Conservation (phyloP, 495 filamentous ascomycete species). For the Trichoderma erinaceum region DNA sequence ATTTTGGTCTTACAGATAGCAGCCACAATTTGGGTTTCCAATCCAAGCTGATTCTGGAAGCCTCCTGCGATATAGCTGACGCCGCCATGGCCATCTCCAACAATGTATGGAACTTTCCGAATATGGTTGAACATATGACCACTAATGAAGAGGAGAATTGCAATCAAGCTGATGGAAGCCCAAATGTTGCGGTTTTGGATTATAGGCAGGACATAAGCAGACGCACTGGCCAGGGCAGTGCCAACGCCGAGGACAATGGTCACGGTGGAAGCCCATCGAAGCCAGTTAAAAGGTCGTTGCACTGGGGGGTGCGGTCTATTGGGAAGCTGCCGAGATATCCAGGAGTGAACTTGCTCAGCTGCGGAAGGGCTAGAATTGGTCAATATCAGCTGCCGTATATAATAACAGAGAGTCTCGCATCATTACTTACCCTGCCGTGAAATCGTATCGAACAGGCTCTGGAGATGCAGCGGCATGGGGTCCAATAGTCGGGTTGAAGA, state of each 20-base stretch:
- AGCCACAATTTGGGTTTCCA: conserved; percentile 94
- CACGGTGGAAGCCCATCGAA: conserved; percentile 60
- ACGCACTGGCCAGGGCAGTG: conserved; percentile 66
- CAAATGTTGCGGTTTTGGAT: conserved; percentile 88
- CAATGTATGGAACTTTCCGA: conserved; percentile 90
- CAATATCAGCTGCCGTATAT: conserved; percentile 1
- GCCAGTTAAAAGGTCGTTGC: conserved; percentile 80
- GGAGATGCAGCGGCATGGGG: conserved; percentile 65
- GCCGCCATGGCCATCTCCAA: conserved; percentile 76
- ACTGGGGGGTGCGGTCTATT: conserved; percentile 67
- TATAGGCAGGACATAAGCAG: conserved; percentile 76
- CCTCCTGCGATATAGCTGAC: conserved; percentile 88
- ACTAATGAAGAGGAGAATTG: conserved; percentile 87
- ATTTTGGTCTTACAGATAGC: conserved; percentile 73
- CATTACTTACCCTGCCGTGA: conserved; percentile 62
- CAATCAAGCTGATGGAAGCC: conserved; percentile 84
- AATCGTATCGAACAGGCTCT: conserved; percentile 78
- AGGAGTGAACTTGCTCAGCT: conserved; percentile 71
- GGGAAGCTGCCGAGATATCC: conserved; percentile 72
- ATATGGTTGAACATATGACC: conserved; percentile 99
- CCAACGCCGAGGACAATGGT: conserved; percentile 61
- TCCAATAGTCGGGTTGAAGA: conserved; percentile 86
- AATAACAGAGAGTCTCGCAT: neutral
- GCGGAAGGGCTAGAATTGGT: conserved; percentile 51
- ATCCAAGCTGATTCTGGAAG: conserved; percentile 90